phyloP scores from a whole-genome alignment of 1,284 basidiomycete species.

The Butyriboletus appendiculatus region DNA sequence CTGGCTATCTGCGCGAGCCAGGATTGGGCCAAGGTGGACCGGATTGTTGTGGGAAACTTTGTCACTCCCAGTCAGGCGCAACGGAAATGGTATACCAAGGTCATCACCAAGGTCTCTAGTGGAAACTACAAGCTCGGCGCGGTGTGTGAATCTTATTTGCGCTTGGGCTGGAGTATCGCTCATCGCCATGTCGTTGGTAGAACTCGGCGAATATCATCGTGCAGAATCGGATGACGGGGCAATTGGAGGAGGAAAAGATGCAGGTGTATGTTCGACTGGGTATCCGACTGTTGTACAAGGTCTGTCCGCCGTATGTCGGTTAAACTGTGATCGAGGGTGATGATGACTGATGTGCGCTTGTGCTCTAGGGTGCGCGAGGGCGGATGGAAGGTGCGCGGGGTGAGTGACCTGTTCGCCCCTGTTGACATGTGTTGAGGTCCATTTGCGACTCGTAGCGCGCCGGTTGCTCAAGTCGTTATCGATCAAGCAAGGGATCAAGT shows the following conservation, averaged over 20 bases:
- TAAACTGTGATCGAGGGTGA: background rate
- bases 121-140: conserved; percentile 92
- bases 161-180: background rate
- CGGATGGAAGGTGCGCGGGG: conserved; percentile 91
- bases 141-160: conserved; percentile 43
- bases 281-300: conserved; percentile 91
- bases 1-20: conserved; percentile 91
- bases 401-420: conserved; percentile 33
- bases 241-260: conserved; percentile 98
- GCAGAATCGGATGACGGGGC: conserved; percentile 88
- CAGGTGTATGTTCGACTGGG: conserved; percentile 93
- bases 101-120: conserved; percentile 80
- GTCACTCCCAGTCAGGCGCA: conserved; percentile 96
- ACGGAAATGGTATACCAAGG: conserved; percentile 94
- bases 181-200: conserved; percentile 38
- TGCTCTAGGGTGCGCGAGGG: conserved; percentile 70
- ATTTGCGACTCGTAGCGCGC: conserved; percentile 50
- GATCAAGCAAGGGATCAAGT: conserved; percentile 95
- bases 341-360: background rate
- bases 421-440: background rate
- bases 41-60: conserved; percentile 92
- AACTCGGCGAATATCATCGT: conserved; percentile 97
- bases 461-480: conserved; percentile 86
- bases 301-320: conserved; percentile 22
- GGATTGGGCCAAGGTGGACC: conserved; percentile 89